Evolutionary conservation across 83 land plant species (phyloP).

Genomic region (Larix sibirica): DNA sequence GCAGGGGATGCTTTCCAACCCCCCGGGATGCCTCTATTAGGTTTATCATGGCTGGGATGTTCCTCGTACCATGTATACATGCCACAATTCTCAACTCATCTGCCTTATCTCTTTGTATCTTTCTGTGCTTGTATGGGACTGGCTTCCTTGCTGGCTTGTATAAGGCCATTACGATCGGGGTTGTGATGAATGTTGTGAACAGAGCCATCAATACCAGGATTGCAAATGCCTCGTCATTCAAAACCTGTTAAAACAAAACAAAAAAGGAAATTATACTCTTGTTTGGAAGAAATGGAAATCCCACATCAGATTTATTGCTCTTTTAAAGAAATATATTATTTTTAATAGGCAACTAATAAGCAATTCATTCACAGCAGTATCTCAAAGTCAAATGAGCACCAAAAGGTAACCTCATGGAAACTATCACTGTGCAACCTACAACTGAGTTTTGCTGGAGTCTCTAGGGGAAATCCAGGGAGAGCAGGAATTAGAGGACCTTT

Average conservation of each 20-base stretch:
- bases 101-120: constrained; percentile 32
- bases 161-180: constrained; percentile 49
- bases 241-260: constrained; percentile 29
- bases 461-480: too few relatives aligned
- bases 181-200: constrained; percentile 41
- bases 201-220: constrained; percentile 71
- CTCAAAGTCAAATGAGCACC: too few relatives aligned
- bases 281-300: too few relatives aligned
- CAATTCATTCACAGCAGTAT: too few relatives aligned
- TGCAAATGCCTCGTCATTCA: constrained; percentile 85
- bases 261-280: too few relatives aligned
- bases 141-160: constrained; percentile 59
- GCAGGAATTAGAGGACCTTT: too few relatives aligned
- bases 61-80: constrained; percentile 58
- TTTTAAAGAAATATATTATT: too few relatives aligned
- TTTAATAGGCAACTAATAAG: too few relatives aligned
- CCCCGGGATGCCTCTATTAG: constrained; percentile 72
- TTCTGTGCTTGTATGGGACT: constrained; percentile 56
- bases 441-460: too few relatives aligned
- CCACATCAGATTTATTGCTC: too few relatives aligned
- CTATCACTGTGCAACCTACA: too few relatives aligned
- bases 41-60: constrained; percentile 75
- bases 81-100: constrained; percentile 50
- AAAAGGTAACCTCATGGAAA: too few relatives aligned
- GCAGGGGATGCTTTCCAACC: constrained; percentile 29